Conservation (phyloP, 345 rosid genomes). For the Eucalyptus brandiana region DNA sequence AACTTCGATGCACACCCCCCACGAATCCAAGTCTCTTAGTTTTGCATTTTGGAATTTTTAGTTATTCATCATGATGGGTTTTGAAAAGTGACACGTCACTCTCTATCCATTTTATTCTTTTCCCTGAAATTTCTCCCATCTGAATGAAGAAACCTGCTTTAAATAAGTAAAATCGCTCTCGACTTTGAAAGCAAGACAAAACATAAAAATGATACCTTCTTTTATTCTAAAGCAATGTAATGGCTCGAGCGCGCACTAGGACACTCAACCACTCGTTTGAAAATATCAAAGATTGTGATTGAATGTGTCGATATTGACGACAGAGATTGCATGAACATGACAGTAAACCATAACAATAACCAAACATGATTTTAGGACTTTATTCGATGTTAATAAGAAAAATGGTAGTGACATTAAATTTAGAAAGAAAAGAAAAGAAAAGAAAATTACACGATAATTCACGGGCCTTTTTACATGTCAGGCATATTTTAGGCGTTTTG, state of each 20-base stretch:
- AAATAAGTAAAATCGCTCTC: background rate
- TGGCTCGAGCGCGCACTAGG: fast-evolving
- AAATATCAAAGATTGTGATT: background rate
- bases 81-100: background rate
- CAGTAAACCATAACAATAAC: fast-evolving
- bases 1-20: background rate
- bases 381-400: background rate
- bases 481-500: background rate
- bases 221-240: background rate
- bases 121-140: background rate
- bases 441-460: background rate
- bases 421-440: too few relatives aligned
- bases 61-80: background rate
- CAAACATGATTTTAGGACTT: background rate
- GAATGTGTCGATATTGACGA: fast-evolving
- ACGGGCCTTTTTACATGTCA: background rate
- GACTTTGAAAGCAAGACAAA: background rate
- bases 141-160: background rate
- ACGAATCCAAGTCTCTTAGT: background rate
- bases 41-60: background rate
- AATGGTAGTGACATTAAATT: too few relatives aligned
- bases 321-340: too few relatives aligned
- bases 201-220: background rate
- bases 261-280: background rate
- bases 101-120: background rate